Base-by-base conservation (phyloP, 129 eudicot species). In the Chrysanthemum lavandulifolium region DNA sequence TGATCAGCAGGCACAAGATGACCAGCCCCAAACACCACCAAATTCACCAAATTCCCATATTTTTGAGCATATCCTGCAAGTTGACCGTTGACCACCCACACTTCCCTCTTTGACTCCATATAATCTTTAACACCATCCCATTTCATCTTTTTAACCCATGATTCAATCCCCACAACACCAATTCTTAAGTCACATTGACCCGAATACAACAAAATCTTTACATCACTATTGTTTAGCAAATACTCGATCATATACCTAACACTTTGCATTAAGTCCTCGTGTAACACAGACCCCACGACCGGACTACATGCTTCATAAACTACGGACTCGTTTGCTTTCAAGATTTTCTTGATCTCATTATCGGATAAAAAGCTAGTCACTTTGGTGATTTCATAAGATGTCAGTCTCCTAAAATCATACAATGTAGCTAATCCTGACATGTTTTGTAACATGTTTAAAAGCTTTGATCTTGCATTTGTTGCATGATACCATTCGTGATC, bases 1-100 rank as follows among this genome's bases (percentile, higher is more conserved):
- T 92, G 95, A 71, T 92, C 98, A 60, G 89, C 80, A 48, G 98
- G 98, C 88, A 89, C 98, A 79, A 87, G 86, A 85, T 92, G 98
- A 12, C 96, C 98, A 51, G 98, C 91, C 52, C 82, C 87, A 58
- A 79, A 67, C 70, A 92, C 95, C 54, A 92, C 87, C 43, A 70
- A 90, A 53, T 92, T 86, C 6, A 85, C 89, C 77, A 92, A 84
- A 62, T 81, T 82, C 62, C 53, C 86, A 81, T 79, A 87, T 75
- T 76, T 89, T 73, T 89, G 98, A 78, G 89, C 98, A 51, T 51
- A 51, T 51, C 98, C 98, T 3, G 90, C 98, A 47, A 89, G 60
- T 52, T 59, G 58, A 64, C 67, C 91, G 14, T 85, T 78, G 81
- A 87, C 92, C 25, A 63, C 68, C 98, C 98, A 92, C 15, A 92